Evolutionary conservation across 192 early-diverging fungal genomes (phyloP), one percentile per base, ranked within the genome.

Genomic region (Coemansia sp.): DNA sequence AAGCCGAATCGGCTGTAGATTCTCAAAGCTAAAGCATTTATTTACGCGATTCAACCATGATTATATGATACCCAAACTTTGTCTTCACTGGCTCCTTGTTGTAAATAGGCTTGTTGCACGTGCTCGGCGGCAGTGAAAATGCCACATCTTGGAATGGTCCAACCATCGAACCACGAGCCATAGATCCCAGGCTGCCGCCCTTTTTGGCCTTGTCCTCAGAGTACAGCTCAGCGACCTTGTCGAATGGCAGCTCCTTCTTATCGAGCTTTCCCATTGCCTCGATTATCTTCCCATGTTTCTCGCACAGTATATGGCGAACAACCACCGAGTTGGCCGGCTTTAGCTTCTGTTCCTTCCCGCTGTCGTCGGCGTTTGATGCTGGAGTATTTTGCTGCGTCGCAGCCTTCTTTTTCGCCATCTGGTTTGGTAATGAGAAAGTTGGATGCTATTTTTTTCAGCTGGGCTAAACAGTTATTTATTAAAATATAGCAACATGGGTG

Each of bases 131-230:
- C 23, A 92, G 78, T 5, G 73, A 75, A 64, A 92, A 91, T 1
- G 90, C 90, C 12, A 86, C 89, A 30, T 88, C 84, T 62, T 91
- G 88, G 62, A 92, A 92, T 0, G 81, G 61, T 2, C 84, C 88
- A 1, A 88, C 87, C 83, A 84, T 84, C 21, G 80, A 78, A 31
- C 86, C 90, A 32, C 91, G 80, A 8, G 52, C 69, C 85, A 85
- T 84, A 84, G 86, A 84, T 14, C 91, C 91, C n/a, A 93, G 67
- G 11, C 73, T 79, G 52, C 91, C 88, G 36, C 91, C 90, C 15
- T 64, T 60, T 46, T 85, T 89, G 25, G 90, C 89, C 65, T 92
- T 92, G 62, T 92, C 90, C 52, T 92, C 90, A 29, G 86, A 88
- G 44, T 78, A 92, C 26, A 70, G 31, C 51, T 84, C 79, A 9